A percentile compares a stretch with the other conserved stretches of the same genome.
Evolutionary conservation across 176 grass and related monocot species (phyloP).

Genomic region (Saccharum officinarum): DNA sequence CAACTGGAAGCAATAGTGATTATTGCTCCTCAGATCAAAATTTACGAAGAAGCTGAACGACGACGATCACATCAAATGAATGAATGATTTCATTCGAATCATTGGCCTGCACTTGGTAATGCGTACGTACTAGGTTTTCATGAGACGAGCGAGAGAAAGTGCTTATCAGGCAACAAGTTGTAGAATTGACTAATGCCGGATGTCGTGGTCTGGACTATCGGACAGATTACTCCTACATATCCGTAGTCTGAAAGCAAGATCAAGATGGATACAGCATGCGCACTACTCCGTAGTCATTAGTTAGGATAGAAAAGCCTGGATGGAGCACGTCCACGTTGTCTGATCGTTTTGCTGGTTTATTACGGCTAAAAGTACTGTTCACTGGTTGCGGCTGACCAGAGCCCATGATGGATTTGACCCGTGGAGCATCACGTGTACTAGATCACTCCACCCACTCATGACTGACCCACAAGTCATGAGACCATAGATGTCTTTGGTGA

Average conservation of each 20-base stretch:
- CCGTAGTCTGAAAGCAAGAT: conserved; percentile 24
- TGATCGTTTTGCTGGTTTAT: too few species aligned
- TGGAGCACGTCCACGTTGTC: not conserved
- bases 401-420: conserved; percentile 21
- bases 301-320: conserved; percentile 20
- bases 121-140: not conserved
- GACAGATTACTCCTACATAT: not conserved
- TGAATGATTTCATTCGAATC: not conserved
- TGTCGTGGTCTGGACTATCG: not conserved
- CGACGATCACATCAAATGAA: not conserved
- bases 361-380: too few species aligned
- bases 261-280: not conserved
- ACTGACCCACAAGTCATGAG: not conserved
- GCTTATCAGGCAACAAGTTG: not conserved
- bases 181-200: not conserved
- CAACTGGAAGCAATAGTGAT: not conserved
- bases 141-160: not conserved
- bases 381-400: too few species aligned
- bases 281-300: not conserved
- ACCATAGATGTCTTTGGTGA: not conserved
- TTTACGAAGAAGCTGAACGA: not conserved
- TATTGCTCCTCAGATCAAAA: not conserved
- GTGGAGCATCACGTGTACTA: not conserved
- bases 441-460: not conserved
- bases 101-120: not conserved